Base-by-base conservation (phyloP, 768 basidiomycete genomes). In the Auricularia sp. region DNA sequence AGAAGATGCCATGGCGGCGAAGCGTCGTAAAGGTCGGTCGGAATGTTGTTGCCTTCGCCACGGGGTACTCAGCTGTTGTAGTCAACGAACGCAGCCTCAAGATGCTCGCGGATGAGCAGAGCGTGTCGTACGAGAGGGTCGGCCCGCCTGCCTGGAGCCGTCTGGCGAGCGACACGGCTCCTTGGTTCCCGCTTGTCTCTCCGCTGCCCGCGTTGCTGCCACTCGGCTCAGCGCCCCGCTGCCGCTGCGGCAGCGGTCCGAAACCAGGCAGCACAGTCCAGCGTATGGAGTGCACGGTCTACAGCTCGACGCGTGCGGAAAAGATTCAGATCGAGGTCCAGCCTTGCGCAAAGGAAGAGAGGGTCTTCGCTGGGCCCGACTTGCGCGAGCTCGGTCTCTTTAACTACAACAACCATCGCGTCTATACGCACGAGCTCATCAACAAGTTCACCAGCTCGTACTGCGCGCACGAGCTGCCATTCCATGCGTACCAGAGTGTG, bases 351-450 rank as follows among this genome's bases (percentile, higher is more conserved):
- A 18, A 6, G 51, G 51, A 53, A 18, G n/a, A 53, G 7, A 7
- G 23, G 6, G 6, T 10, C 10, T 29, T 33, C 12, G 36, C 59
- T n/a, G 69, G 69, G 5, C 66, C 69, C 10, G 68, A 70, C 54
- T 61, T 64, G 5, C 54, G 63, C 2, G 18, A 36, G 12, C 6
- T 61, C 33, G 67, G 65, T 4, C 29, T 70, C 16, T 66, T 70
- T 60, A 70, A 69, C 42, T 65, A 61, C 64, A 70, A 69, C 58
- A 70, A 70, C 42, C 3, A 18, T 1, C 42, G 58, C 21, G 43
- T 66, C 11, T 70, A 68, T 65, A 63, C 69, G 1, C 69, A 70
- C 33, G 68, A 70, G 44, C 63, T 70, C 10, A 63, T 70, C 14
- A 66, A 70, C 53, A 47, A 64, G 18, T 70, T 64, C 61, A 70